Conservation (phyloP, 345 rosid species). For the Punica granatum region DNA sequence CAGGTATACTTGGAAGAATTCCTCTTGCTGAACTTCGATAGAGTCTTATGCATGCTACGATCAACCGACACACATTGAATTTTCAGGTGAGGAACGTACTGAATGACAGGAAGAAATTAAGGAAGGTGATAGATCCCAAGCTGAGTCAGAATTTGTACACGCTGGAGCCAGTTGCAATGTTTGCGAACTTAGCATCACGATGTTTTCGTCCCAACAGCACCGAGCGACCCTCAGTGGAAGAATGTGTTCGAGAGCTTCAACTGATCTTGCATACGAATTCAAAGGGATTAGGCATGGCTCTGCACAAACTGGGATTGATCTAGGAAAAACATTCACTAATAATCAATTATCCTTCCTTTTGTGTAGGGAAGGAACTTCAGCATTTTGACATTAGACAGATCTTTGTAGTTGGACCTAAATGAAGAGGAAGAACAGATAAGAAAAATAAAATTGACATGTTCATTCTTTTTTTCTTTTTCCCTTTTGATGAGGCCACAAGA, state of each 20-base stretch:
- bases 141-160: conserved; percentile 10
- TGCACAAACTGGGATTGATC: conserved; percentile 4
- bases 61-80: background rate
- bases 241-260: conserved; percentile 10
- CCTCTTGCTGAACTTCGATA: background rate
- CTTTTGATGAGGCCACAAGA: too few relatives aligned
- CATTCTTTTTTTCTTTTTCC: too few relatives aligned
- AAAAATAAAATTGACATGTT: too few relatives aligned
- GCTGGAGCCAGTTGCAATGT: conserved; percentile 12
- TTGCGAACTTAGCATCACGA: conserved; percentile 4
- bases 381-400: background rate
- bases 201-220: conserved; percentile 6
- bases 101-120: conserved; percentile 8
- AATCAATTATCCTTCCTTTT: background rate
- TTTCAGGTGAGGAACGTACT: conserved; percentile 10
- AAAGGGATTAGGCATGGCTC: conserved; percentile 15
- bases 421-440: too few relatives aligned
- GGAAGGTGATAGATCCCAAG: conserved; percentile 13
- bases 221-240: conserved; percentile 7
- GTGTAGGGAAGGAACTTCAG: background rate
- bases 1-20: background rate
- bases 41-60: background rate
- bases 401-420: too few relatives aligned
- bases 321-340: background rate
- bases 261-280: conserved; percentile 8